Evolutionary conservation across 2,329 filamentous ascomycete genomes (phyloP).

Genomic region (Colletotrichum limetticola): DNA sequence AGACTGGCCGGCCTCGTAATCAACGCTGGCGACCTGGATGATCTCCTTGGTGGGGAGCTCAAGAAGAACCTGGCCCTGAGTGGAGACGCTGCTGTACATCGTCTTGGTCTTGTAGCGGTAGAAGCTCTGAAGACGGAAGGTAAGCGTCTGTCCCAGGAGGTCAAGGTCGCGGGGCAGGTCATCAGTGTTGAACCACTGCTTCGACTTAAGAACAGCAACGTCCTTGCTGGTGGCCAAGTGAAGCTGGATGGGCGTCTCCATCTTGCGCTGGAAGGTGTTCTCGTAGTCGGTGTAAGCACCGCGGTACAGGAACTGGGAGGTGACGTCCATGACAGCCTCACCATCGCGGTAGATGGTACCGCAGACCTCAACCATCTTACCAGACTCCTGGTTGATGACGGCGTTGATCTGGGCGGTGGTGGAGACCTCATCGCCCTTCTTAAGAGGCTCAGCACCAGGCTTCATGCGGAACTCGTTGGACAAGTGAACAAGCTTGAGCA

Average conservation of each 20-base stretch:
- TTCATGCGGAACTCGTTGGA: constrained; percentile 99
- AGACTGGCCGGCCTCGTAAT: constrained; percentile 91
- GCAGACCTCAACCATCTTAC: constrained; percentile 99
- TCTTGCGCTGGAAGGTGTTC: constrained; percentile 98
- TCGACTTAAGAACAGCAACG: constrained; percentile 91
- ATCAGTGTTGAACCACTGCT: constrained; percentile 97
- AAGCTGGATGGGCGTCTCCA: constrained; percentile 93
- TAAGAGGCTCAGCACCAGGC: constrained; percentile 91
- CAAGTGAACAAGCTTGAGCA: constrained; percentile 94
- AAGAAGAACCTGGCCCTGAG: constrained; percentile 89
- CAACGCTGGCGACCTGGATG: constrained; percentile 96
- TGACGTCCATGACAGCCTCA: constrained; percentile 95
- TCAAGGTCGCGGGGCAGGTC: constrained; percentile 76
- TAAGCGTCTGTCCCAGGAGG: constrained; percentile 90
- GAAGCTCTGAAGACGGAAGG: constrained; percentile 93
- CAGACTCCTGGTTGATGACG: constrained; percentile 96
- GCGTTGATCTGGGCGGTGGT: constrained; percentile 97
- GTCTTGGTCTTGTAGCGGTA: constrained; percentile 95
- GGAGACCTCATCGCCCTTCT: constrained; percentile 92
- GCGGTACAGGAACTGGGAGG: constrained; percentile 97
- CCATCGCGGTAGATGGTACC: constrained; percentile 91
- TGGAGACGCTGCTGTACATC: constrained; percentile 91
- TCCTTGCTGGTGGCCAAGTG: constrained; percentile 90
- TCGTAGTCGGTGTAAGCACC: constrained; percentile 93
- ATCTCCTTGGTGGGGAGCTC: constrained; percentile 97